phyloP scores from a whole-genome alignment of 352 stramenopile genomes.

The Pythium aristosporum region DNA sequence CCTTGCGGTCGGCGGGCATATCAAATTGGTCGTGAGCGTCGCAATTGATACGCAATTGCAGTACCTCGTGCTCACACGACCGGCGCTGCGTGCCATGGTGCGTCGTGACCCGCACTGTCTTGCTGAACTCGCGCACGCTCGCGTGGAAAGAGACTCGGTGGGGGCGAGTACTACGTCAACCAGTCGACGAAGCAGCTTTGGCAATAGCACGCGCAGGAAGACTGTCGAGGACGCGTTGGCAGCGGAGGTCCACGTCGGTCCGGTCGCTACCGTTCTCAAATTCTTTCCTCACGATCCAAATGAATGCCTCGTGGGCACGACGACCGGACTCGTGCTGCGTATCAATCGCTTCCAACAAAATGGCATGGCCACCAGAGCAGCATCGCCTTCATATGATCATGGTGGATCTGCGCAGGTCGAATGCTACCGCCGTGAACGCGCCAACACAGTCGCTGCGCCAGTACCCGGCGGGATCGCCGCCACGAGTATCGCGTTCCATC shows the following conservation, averaged over 20 bases:
- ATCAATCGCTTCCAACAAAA: constrained; percentile 42
- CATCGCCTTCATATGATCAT: not conserved
- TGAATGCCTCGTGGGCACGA: constrained; percentile 34
- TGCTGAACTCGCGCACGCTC: not conserved
- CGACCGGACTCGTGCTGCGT: constrained; percentile 21
- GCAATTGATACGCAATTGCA: constrained; percentile 59
- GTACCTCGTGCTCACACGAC: constrained; percentile 30
- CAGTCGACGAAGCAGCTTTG: not conserved
- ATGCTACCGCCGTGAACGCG: constrained; percentile 14
- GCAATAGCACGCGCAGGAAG: constrained; percentile 8
- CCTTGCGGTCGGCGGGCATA: constrained; percentile 56
- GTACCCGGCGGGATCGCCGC: constrained; percentile 30
- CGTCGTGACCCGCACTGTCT: not conserved
- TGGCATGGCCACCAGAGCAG: constrained; percentile 1
- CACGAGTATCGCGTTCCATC: constrained; percentile 50
- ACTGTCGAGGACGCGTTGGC: constrained; percentile 2
- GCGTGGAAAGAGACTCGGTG: not conserved
- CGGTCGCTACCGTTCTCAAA: constrained; percentile 44
- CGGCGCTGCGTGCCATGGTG: not conserved
- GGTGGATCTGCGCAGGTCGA: not conserved
- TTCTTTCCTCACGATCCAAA: constrained; percentile 60
- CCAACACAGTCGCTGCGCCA: not conserved
- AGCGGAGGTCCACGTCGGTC: constrained; percentile 30
- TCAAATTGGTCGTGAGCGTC: constrained; percentile 68
- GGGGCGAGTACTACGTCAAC: not conserved